These are phyloP conservation scores for Penicillium polonicum DNA, from an alignment of 2,329 filamentous ascomycete genomes.

Conservation along the genomic window DNA sequence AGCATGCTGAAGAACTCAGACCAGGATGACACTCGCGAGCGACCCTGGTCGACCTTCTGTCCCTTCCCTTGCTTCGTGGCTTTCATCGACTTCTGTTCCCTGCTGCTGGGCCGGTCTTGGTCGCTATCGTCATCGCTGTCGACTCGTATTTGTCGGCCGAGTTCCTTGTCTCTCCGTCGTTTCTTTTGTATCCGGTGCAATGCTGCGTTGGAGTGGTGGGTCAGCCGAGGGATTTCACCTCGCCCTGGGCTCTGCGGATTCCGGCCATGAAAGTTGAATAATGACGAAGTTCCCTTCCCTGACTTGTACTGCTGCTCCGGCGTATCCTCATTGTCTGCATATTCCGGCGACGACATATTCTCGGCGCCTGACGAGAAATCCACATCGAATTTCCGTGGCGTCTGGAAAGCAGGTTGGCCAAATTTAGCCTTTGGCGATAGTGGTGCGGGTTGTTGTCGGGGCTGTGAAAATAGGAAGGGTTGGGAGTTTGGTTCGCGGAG, in stretches of 20 bases:
- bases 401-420: conserved; percentile 47
- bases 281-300: conserved; percentile 38
- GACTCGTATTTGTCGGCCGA: conserved; percentile 44
- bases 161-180: conserved; percentile 48
- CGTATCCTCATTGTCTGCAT: conserved; percentile 50
- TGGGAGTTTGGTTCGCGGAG: conserved; percentile 52
- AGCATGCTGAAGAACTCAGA: conserved; percentile 60
- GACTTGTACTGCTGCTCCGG: conserved; percentile 41
- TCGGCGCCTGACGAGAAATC: conserved; percentile 51
- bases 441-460: conserved; percentile 32
- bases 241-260: conserved; percentile 54
- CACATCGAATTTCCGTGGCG: conserved; percentile 49
- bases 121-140: conserved; percentile 47
- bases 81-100: conserved; percentile 37
- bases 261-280: conserved; percentile 44
- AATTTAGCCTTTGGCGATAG: conserved; percentile 36
- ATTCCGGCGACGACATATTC: conserved; percentile 47
- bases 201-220: conserved; percentile 48
- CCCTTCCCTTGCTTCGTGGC: conserved; percentile 18
- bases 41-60: conserved; percentile 9
- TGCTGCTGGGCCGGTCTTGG: conserved; percentile 39
- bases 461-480: conserved; percentile 50
- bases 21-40: conserved; percentile 40
- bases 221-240: conserved; percentile 61
- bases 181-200: conserved; percentile 50